Evolutionary conservation across 31 red algal genomes (phyloP).

Genomic region (Asparagopsis taxiformis): DNA sequence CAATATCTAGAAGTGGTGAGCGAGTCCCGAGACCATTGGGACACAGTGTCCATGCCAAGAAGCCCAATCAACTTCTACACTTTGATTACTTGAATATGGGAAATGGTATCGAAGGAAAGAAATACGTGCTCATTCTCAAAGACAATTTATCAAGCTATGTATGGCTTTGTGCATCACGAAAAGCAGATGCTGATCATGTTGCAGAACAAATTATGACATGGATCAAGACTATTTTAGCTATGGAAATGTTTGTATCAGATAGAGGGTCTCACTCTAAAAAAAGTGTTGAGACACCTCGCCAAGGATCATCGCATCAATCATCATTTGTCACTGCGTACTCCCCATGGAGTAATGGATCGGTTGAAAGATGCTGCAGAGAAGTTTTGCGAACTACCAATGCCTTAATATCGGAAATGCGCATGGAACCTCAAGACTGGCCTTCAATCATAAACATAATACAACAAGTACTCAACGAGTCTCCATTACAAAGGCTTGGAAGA

Average conservation of each 20-base stretch:
- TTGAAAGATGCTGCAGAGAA: no score
- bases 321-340: no score
- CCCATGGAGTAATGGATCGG: no score
- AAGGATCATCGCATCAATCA: no score
- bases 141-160: background rate
- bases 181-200: background rate
- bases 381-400: no score
- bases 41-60: background rate
- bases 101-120: background rate
- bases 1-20: background rate
- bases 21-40: background rate
- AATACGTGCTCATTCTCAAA: background rate
- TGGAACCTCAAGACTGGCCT: no score
- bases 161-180: background rate
- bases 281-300: no score
- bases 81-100: conserved; percentile 1
- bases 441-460: no score
- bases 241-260: background rate
- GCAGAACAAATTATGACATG: background rate
- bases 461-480: no score
- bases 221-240: background rate
- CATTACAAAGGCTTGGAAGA: no score
- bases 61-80: background rate
- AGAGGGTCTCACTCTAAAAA: conserved; percentile 3
- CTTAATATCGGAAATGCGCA: no score